These are phyloP conservation scores for Aspergillus ostianus DNA, from an alignment of 495 filamentous ascomycete genomes.

Conservation along the genomic window DNA sequence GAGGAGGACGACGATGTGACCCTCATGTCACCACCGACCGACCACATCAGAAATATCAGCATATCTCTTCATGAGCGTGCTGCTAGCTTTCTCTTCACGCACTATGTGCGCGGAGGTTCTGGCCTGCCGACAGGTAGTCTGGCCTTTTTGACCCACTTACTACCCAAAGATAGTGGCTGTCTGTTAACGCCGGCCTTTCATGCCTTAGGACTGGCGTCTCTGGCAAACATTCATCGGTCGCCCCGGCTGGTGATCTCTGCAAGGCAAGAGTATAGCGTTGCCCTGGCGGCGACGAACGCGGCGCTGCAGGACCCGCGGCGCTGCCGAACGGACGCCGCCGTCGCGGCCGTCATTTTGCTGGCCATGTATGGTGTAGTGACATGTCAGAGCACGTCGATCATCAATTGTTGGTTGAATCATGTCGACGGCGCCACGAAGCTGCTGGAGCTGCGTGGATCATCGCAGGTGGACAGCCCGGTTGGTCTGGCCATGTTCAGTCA, in stretches of 20 bases:
- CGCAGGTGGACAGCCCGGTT: conserved; percentile 4
- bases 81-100: conserved; percentile 7
- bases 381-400: conserved; percentile 11
- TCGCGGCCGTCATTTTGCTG: conserved; percentile 23
- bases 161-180: background rate
- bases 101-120: conserved; percentile 2
- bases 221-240: conserved; percentile 15
- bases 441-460: conserved; percentile 15
- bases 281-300: conserved; percentile 19
- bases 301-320: conserved; percentile 17
- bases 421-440: conserved; percentile 12
- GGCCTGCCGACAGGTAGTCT: background rate
- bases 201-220: conserved; percentile 14
- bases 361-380: conserved; percentile 23
- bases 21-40: no score
- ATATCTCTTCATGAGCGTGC: conserved; percentile 8
- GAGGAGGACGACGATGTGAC: background rate
- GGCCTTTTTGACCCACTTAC: conserved; percentile 4
- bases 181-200: conserved; percentile 10
- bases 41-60: no score
- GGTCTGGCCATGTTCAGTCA: conserved; percentile 17
- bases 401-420: conserved; percentile 10
- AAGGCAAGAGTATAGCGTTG: conserved; percentile 21
- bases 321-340: conserved; percentile 15
- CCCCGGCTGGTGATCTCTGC: conserved; percentile 10